These are phyloP conservation scores for Penicillium lividum DNA, from an alignment of 495 filamentous ascomycete species.

Conservation along the genomic window DNA sequence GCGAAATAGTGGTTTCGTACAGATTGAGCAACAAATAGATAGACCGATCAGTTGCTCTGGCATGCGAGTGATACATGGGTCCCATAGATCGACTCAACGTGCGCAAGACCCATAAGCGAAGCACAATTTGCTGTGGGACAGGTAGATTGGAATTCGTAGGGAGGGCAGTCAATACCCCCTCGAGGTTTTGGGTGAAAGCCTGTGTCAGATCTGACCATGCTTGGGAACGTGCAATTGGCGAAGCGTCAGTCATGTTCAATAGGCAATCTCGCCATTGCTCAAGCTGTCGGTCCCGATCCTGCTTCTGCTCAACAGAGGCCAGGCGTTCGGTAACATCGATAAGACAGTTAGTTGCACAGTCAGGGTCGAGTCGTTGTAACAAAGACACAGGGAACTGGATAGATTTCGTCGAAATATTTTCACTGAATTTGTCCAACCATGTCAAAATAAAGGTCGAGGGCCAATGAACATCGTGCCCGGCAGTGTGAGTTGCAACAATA, in stretches of 20 bases:
- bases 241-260: slow-evolving; percentile 18
- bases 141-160: background rate
- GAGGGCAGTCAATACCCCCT: background rate
- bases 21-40: slow-evolving; percentile 33
- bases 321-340: slow-evolving; percentile 39
- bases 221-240: slow-evolving; percentile 25
- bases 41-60: slow-evolving; percentile 25
- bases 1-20: slow-evolving; percentile 24
- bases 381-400: slow-evolving; percentile 18
- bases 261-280: slow-evolving; percentile 39
- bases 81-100: slow-evolving; percentile 28
- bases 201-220: slow-evolving; percentile 30
- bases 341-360: slow-evolving; percentile 30
- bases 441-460: slow-evolving; percentile 29
- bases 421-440: slow-evolving; percentile 25
- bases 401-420: slow-evolving; percentile 4
- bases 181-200: background rate
- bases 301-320: slow-evolving; percentile 15
- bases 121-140: slow-evolving; percentile 30
- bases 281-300: slow-evolving; percentile 21
- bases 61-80: slow-evolving; percentile 23
- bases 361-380: slow-evolving; percentile 25
- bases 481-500: slow-evolving; percentile 28
- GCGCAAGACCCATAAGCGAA: slow-evolving; percentile 43
- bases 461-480: slow-evolving; percentile 24